These are phyloP conservation scores for Pseudozyma pruni DNA, from an alignment of 1,284 basidiomycete species.

Conservation along the genomic window DNA sequence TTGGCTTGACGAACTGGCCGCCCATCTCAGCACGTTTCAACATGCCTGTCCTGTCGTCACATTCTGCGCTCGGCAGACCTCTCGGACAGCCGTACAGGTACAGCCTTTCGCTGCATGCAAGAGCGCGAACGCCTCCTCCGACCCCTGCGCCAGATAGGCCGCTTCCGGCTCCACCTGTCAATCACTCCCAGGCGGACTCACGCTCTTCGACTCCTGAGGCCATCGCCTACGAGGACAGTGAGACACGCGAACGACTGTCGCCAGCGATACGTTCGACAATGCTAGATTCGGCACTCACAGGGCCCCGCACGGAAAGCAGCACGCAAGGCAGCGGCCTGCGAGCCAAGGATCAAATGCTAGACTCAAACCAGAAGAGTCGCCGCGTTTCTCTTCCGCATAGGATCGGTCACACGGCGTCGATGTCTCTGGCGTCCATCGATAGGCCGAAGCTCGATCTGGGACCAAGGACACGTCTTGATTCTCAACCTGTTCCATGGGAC, in stretches of 20 bases:
- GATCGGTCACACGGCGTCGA: neutral
- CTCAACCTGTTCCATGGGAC: neutral
- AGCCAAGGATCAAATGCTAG: too few species aligned
- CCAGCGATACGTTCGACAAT: too few species aligned
- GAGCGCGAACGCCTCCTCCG: slow-evolving; percentile 7
- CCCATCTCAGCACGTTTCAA: neutral
- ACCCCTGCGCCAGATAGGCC: slow-evolving; percentile 19
- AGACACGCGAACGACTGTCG: neutral
- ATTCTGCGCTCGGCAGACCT: neutral
- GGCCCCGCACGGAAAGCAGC: too few species aligned
- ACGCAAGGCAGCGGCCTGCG: too few species aligned
- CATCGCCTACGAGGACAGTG: neutral
- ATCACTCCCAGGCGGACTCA: neutral
- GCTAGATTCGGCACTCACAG: too few species aligned
- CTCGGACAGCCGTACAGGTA: neutral
- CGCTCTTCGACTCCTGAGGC: neutral
- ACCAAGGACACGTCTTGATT: slow-evolving; percentile 3
- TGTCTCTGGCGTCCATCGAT: too few species aligned
- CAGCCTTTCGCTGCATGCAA: neutral
- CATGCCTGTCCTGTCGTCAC: neutral
- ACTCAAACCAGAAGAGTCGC: too few species aligned
- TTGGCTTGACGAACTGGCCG: slow-evolving; percentile 5
- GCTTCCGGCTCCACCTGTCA: slow-evolving; percentile 11
- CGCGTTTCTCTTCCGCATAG: neutral
- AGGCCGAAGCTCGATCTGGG: slow-evolving; percentile 1